Evolutionary conservation across 2,329 filamentous ascomycete genomes (phyloP).

Genomic region (Trichophyton equinum): DNA sequence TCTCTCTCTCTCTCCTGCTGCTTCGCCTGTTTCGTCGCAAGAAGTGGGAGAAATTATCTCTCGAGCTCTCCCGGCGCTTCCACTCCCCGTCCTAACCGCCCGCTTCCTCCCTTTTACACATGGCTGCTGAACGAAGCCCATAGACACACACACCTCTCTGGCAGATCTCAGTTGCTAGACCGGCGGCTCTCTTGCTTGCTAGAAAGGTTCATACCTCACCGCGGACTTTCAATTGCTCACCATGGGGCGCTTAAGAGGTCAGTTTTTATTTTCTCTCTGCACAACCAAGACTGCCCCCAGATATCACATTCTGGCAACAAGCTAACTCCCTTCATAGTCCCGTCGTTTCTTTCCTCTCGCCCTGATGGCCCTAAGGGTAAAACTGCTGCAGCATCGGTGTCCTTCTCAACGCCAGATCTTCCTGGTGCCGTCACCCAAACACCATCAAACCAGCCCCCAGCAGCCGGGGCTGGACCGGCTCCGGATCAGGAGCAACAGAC

Average conservation of each 20-base stretch:
- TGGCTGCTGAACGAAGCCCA: neutral
- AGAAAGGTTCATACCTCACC: neutral
- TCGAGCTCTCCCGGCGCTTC: neutral
- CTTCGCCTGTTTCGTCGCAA: neutral
- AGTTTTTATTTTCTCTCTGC: neutral
- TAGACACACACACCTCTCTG: neutral
- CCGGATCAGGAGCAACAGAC: neutral
- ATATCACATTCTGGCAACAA: too few species aligned
- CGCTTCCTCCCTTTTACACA: neutral
- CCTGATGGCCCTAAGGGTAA: constrained; percentile 8
- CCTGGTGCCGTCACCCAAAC: neutral
- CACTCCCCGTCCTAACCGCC: neutral
- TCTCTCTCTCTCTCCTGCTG: neutral
- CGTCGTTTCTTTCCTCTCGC: constrained; percentile 10
- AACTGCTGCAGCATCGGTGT: neutral
- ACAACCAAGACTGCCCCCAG: neutral
- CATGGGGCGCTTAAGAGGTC: constrained; percentile 13
- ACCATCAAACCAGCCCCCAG: neutral
- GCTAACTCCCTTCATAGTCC: constrained; percentile 3
- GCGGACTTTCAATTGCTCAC: neutral
- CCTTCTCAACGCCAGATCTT: constrained; percentile 6
- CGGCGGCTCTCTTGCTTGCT: neutral
- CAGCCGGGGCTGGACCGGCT: constrained; percentile 1
- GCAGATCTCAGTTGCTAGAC: neutral
- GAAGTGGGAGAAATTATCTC: neutral